phyloP scores from a whole-genome alignment of 1,284 basidiomycete genomes.

The Austroboletus niveus region DNA sequence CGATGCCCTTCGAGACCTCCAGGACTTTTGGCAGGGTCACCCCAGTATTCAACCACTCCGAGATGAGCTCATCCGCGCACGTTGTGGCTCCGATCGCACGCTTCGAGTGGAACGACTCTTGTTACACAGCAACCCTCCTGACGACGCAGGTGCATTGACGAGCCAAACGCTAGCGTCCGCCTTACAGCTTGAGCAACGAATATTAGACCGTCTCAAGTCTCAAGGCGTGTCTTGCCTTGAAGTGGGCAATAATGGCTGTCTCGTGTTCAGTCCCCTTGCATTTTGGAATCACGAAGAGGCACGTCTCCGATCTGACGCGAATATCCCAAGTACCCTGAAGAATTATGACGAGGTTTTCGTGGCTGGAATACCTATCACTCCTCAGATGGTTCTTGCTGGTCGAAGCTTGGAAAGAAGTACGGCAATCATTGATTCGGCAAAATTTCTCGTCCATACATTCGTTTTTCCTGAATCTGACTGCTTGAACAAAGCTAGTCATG shows the following conservation, averaged over 20 bases:
- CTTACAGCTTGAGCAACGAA: constrained; percentile 57
- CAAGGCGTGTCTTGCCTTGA: constrained; percentile 52
- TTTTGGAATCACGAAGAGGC: constrained; percentile 70
- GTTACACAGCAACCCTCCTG: constrained; percentile 53
- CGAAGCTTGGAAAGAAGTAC: constrained; percentile 52
- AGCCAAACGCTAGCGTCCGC: constrained; percentile 60
- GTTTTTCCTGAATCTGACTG: constrained; percentile 76
- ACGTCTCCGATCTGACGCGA: constrained; percentile 49
- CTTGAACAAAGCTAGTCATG: constrained; percentile 57
- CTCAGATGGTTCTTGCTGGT: constrained; percentile 75
- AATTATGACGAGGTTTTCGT: constrained; percentile 50
- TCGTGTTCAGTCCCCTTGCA: constrained; percentile 68
- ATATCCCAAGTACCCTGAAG: constrained; percentile 58
- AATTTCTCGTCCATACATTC: constrained; percentile 73
- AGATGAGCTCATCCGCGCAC: constrained; percentile 68
- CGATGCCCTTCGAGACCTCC: constrained; percentile 59
- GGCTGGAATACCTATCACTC: constrained; percentile 59
- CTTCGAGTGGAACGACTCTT: constrained; percentile 78
- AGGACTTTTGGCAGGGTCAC: constrained; percentile 66
- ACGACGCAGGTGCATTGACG: constrained; percentile 58
- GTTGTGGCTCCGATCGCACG: constrained; percentile 70
- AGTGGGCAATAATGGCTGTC: constrained; percentile 45
- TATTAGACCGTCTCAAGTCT: constrained; percentile 46
- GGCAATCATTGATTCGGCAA: constrained; percentile 57
- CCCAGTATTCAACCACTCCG: constrained; percentile 57